Base-by-base conservation (phyloP, 805 yeast species). In the Metschnikowia colocasiae region DNA sequence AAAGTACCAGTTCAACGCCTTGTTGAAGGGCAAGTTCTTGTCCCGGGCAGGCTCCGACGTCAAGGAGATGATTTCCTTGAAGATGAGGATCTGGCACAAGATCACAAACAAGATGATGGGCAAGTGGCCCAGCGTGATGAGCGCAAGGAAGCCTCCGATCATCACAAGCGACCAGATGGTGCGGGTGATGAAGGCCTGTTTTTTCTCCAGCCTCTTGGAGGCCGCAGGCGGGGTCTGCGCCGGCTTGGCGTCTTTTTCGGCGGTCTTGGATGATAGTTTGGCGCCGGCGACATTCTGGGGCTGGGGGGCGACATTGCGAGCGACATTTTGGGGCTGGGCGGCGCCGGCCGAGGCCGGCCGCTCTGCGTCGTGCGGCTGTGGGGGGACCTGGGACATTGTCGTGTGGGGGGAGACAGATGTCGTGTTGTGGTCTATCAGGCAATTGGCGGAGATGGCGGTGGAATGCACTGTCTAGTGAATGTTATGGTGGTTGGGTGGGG, bases 131-230 rank as follows among this genome's bases (percentile, higher is more conserved):
- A 91, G 79, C 25, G 87, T 82, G 40, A 91, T 70, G 22, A 86
- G 75, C 32, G 77, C 67, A 30, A 49, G 37, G 33, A 56, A 56
- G 51, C 88, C 80, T 65, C 90, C 85, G 50, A 94, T 84, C 97
- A 94, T 91, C 15, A 94, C 89, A 58, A 94, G 66, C 0, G 97
- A 87, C 98, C 98, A 94, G 40, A 87, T 73, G 3, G 98, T 84
- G 56, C 99, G 81, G 22, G 90, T 87, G 40, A 90, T 63, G 60
- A 94, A 90, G 36, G 91, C 85, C 68, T 83, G 91, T 56, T 83
- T 84, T 69, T 87, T 87, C 69, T 79, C 79, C 54, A 32, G 36
- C 8, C 36, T 20, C 30, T 34, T 59, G 20, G 27, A 12, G 43
- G 26, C 9, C 13, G 13, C 22, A 12, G 29, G 12, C 8, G 13